Evolutionary conservation across 2,329 filamentous ascomycete species (phyloP).

Genomic region (Atkinsonella texensis): DNA sequence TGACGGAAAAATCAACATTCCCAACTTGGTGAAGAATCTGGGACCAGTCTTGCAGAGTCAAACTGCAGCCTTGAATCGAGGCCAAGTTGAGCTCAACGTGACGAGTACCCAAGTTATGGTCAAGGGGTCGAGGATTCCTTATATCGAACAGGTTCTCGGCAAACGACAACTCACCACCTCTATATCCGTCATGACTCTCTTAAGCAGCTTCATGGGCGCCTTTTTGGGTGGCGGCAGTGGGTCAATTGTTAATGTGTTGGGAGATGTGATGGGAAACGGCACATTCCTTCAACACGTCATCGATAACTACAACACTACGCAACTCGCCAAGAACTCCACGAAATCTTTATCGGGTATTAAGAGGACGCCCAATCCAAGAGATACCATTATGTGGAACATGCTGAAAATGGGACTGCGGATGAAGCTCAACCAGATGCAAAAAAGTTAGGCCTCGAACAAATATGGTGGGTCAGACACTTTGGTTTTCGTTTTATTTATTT

Average conservation of each 20-base stretch:
- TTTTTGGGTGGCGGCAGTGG: conserved; percentile 17
- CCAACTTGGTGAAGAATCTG: conserved; percentile 28
- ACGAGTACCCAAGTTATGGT: conserved; percentile 29
- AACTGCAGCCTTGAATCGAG: conserved; percentile 21
- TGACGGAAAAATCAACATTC: conserved; percentile 28
- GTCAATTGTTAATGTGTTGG: conserved; percentile 22
- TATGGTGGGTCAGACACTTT: no score
- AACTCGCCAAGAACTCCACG: conserved; percentile 3
- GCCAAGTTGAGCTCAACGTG: conserved; percentile 28
- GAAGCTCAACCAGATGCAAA: conserved; percentile 4
- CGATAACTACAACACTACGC: conserved; percentile 20
- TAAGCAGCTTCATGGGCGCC: conserved; percentile 25
- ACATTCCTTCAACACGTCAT: conserved; percentile 26
- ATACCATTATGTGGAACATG: conserved; percentile 8
- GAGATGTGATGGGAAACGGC: conserved; percentile 26
- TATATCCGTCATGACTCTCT: conserved; percentile 25
- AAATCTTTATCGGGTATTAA: neutral
- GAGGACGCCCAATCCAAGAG: conserved; percentile 1
- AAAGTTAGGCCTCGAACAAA: neutral
- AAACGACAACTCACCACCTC: conserved; percentile 22
- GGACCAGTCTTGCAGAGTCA: conserved; percentile 26
- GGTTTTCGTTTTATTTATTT: no score
- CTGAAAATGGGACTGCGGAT: conserved; percentile 5
- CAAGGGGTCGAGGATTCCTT: conserved; percentile 30
- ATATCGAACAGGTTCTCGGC: conserved; percentile 31